A percentile compares a stretch with the other conserved stretches of the same genome.
phyloP scores from a whole-genome alignment of 202 grass and related monocot genomes.

The Zizania palustris region DNA sequence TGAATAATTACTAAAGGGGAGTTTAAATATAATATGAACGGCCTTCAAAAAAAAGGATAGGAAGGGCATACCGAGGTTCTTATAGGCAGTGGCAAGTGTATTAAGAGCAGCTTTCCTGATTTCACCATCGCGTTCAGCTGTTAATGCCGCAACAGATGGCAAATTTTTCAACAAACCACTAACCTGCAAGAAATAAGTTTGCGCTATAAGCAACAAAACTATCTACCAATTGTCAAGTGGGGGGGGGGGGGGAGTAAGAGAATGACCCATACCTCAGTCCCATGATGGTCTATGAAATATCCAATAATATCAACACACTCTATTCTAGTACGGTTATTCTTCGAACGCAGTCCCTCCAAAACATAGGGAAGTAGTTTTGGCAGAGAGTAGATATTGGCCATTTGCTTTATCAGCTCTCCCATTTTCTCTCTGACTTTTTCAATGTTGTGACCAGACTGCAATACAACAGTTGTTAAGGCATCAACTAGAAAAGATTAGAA shows the following conservation, averaged over 20 bases:
- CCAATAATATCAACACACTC: constrained; percentile 97
- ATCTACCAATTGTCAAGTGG: constrained; percentile 6
- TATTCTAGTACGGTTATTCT: constrained; percentile 96
- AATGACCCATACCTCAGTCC: constrained; percentile 64
- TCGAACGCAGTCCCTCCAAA: constrained; percentile 92
- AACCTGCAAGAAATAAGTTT: constrained; percentile 57
- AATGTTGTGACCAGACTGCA: constrained; percentile 98
- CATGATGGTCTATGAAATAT: constrained; percentile 85
- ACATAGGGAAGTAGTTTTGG: constrained; percentile 85
- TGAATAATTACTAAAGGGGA: neutral
- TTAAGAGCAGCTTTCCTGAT: constrained; percentile 96
- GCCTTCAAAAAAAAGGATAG: neutral
- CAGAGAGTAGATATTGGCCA: constrained; percentile 81
- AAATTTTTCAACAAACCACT: constrained; percentile 96
- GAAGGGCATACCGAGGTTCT: constrained; percentile 70
- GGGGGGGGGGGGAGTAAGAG: no score
- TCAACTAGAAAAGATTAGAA: constrained; percentile 13
- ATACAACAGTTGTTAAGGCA: constrained; percentile 19
- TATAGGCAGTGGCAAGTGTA: constrained; percentile 95
- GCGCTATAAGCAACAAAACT: neutral
- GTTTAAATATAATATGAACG: neutral
- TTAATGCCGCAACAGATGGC: constrained; percentile 84
- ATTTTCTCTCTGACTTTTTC: constrained; percentile 96
- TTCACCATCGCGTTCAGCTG: constrained; percentile 95
- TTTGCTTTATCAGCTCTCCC: constrained; percentile 95